phyloP scores from a whole-genome alignment of 768 basidiomycete species.

The Pleurotus ostreatus region DNA sequence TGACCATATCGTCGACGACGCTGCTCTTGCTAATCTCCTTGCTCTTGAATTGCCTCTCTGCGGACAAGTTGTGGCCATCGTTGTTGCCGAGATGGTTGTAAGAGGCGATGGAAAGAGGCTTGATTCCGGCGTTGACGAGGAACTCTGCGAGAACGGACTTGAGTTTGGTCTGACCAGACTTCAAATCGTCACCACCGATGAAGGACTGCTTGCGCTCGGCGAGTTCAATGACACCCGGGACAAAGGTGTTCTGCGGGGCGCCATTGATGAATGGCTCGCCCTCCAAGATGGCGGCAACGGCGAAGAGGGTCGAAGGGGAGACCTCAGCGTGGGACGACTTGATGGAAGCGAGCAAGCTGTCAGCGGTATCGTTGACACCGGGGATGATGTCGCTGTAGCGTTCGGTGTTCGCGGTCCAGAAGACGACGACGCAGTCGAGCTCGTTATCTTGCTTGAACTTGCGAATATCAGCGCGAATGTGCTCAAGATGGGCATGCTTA shows the following conservation, averaged over 20 bases:
- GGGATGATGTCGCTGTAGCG: slow-evolving; percentile 93
- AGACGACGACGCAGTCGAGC: slow-evolving; percentile 87
- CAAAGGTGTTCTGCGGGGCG: slow-evolving; percentile 98
- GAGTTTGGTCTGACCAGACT: slow-evolving; percentile 96
- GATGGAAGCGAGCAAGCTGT: slow-evolving; percentile 80
- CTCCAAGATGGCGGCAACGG: slow-evolving; percentile 93
- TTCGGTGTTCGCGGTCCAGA: slow-evolving; percentile 99
- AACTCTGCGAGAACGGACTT: slow-evolving; percentile 98
- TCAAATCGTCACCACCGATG: slow-evolving; percentile 97
- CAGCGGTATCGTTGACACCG: slow-evolving; percentile 93
- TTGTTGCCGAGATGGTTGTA: slow-evolving; percentile 99
- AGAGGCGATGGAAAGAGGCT: slow-evolving; percentile 93
- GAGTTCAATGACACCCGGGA: slow-evolving; percentile 90
- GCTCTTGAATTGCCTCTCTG: slow-evolving; percentile 91
- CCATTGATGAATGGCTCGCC: slow-evolving; percentile 95
- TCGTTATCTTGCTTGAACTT: slow-evolving; percentile 81
- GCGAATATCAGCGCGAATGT: slow-evolving; percentile 90
- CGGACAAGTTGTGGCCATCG: slow-evolving; percentile 88
- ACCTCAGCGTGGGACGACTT: slow-evolving; percentile 85
- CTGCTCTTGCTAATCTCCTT: slow-evolving; percentile 98
- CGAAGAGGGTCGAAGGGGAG: slow-evolving; percentile 95
- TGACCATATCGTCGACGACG: slow-evolving; percentile 98
- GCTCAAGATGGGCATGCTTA: slow-evolving; percentile 90
- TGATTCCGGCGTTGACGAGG: slow-evolving; percentile 98
- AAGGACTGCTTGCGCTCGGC: slow-evolving; percentile 87